A percentile compares a stretch with the other conserved stretches of the same genome.
phyloP scores from a whole-genome alignment of 1,284 basidiomycete genomes.

The Anthracocystis panici-leucophaei region DNA sequence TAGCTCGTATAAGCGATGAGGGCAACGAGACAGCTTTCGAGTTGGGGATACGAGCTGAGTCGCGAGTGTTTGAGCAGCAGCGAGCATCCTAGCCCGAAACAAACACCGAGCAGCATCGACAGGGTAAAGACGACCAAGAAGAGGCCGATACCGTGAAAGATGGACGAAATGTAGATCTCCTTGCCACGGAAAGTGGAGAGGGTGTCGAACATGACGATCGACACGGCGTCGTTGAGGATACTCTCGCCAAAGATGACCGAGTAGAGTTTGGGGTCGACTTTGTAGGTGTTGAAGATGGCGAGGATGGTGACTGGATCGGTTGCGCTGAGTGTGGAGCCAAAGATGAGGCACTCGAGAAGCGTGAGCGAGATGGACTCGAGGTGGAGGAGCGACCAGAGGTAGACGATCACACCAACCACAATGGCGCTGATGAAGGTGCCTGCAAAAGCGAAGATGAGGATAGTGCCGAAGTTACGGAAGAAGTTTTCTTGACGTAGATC shows the following conservation, averaged over 20 bases:
- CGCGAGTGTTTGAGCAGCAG: constrained; percentile 95
- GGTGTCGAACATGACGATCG: constrained; percentile 99
- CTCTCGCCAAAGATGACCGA: constrained; percentile 98
- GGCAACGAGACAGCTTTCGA: constrained; percentile 90
- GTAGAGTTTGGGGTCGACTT: constrained; percentile 98
- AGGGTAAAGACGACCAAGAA: constrained; percentile 94
- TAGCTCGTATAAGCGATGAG: constrained; percentile 97
- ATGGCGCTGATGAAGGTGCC: constrained; percentile 97
- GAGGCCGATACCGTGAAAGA: constrained; percentile 95
- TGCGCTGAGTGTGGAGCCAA: constrained; percentile 94
- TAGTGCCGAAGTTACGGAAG: constrained; percentile 78
- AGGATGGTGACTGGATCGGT: constrained; percentile 99
- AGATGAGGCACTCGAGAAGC: constrained; percentile 85
- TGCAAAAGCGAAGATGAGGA: constrained; percentile 93
- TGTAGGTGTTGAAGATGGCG: constrained; percentile 98
- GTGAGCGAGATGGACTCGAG: constrained; percentile 62
- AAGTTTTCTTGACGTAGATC: constrained; percentile 98
- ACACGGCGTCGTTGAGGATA: constrained; percentile 97
- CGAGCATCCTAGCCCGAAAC: constrained; percentile 88
- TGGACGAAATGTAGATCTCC: constrained; percentile 85
- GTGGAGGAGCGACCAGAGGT: constrained; percentile 92
- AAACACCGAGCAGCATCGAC: constrained; percentile 91
- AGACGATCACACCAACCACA: constrained; percentile 93
- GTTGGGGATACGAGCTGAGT: constrained; percentile 82
- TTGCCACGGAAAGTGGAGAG: constrained; percentile 90